A percentile compares a stretch with the other conserved stretches of the same genome.
These are phyloP conservation scores for Ploettnerulaceae sp. DNA, from an alignment of 2,329 filamentous ascomycete species.

Conservation along the genomic window DNA sequence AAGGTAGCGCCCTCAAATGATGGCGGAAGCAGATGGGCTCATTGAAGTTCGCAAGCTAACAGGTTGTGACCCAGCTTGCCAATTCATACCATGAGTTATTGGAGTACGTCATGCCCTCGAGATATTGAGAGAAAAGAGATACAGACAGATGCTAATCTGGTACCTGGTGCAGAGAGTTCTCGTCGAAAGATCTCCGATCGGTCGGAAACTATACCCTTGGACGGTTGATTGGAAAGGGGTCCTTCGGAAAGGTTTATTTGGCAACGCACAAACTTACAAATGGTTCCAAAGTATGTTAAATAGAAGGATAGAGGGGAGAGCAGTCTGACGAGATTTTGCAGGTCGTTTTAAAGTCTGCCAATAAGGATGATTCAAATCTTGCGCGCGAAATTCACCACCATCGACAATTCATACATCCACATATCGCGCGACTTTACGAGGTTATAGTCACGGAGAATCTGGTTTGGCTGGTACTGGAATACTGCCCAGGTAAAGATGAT, in stretches of 20 bases:
- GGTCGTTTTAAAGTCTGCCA: slow-evolving; percentile 97
- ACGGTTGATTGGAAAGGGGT: slow-evolving; percentile 90
- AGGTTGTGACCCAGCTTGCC: slow-evolving; percentile 64
- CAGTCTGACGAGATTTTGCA: slow-evolving; percentile 36
- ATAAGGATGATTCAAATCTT: slow-evolving; percentile 92
- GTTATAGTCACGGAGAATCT: slow-evolving; percentile 93
- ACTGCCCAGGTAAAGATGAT: slow-evolving; percentile 71
- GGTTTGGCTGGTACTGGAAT: slow-evolving; percentile 96
- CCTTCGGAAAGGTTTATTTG: slow-evolving; percentile 97
- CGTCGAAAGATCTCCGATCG: slow-evolving; percentile 80
- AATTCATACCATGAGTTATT: slow-evolving; percentile 95
- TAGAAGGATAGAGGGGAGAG: background rate
- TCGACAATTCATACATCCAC: slow-evolving; percentile 93
- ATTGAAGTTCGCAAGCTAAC: slow-evolving; percentile 32
- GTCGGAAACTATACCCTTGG: slow-evolving; percentile 95
- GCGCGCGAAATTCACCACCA: slow-evolving; percentile 98
- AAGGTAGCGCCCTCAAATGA: slow-evolving; percentile 41
- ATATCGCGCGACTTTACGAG: slow-evolving; percentile 95
- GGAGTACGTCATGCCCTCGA: slow-evolving; percentile 58
- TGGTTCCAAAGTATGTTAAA: slow-evolving; percentile 75
- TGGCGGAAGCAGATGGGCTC: background rate
- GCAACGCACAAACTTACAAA: slow-evolving; percentile 96
- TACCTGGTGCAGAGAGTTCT: slow-evolving; percentile 69
- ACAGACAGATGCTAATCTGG: slow-evolving; percentile 22
- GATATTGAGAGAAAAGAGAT: background rate